A percentile compares a stretch with the other conserved stretches of the same genome.
Conservation (phyloP, 2,329 filamentous ascomycete genomes). For the Tolypocladium ovalisporum region DNA sequence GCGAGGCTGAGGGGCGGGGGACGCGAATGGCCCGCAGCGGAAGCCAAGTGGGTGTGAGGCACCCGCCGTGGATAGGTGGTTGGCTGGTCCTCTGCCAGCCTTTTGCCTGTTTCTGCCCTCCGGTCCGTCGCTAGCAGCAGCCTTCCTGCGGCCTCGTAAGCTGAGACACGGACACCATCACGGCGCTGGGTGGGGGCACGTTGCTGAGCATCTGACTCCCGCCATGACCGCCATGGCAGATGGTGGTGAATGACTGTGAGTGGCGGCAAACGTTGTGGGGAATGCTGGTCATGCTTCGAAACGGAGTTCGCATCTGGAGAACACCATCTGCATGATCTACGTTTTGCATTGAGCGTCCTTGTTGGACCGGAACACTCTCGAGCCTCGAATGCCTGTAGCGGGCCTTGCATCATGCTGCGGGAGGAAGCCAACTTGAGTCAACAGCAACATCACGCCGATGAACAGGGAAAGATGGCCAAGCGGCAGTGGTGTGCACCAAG, state of each 20-base stretch:
- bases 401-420: slow-evolving; percentile 7
- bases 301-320: slow-evolving; percentile 3
- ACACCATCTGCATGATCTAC: slow-evolving; percentile 15
- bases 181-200: neutral
- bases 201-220: slow-evolving; percentile 5
- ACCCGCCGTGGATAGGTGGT: neutral
- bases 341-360: slow-evolving; percentile 13
- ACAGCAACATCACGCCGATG: neutral
- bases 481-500: neutral
- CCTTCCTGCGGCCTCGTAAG: slow-evolving; percentile 5
- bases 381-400: slow-evolving; percentile 5
- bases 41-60: slow-evolving; percentile 1
- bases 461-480: neutral
- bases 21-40: neutral
- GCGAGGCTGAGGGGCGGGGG: neutral
- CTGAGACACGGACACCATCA: slow-evolving; percentile 19
- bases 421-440: neutral
- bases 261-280: slow-evolving; percentile 2
- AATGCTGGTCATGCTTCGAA: slow-evolving; percentile 14
- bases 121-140: neutral
- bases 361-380: slow-evolving; percentile 14
- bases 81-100: neutral
- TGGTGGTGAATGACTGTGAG: neutral
- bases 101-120: neutral
- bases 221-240: slow-evolving; percentile 6